phyloP scores from a whole-genome alignment of 106 monocot genomes.

The Alisma plantagoaquatica region DNA sequence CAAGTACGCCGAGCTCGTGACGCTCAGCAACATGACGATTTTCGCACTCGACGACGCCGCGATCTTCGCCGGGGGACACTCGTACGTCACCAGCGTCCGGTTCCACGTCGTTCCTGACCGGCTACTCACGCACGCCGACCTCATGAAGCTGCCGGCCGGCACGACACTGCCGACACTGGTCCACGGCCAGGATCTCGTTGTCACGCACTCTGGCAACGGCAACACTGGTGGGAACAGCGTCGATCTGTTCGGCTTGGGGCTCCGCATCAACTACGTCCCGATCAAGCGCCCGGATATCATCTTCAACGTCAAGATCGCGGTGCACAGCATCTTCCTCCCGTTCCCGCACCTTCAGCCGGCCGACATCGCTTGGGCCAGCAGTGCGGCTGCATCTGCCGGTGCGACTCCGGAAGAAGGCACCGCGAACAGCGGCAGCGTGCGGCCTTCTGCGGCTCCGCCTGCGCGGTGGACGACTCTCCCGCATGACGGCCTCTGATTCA shows the following conservation, averaged over 20 bases:
- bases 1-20: constrained; percentile 49
- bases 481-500: too few relatives aligned
- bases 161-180: constrained; percentile 48
- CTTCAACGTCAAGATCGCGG: constrained; percentile 43
- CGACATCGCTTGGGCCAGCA: constrained; percentile 2
- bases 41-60: constrained; percentile 55
- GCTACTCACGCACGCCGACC: constrained; percentile 36
- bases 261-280: constrained; percentile 25
- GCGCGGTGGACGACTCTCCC: too few relatives aligned
- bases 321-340: constrained; percentile 35
- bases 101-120: constrained; percentile 72
- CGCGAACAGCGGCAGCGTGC: too few relatives aligned
- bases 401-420: too few relatives aligned
- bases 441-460: too few relatives aligned
- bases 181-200: constrained; percentile 25
- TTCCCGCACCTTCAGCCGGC: constrained; percentile 14
- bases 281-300: constrained; percentile 48
- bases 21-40: constrained; percentile 53
- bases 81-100: constrained; percentile 46
- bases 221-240: too few relatives aligned
- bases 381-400: not conserved
- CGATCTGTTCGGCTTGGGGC: constrained; percentile 7
- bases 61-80: constrained; percentile 59
- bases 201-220: constrained; percentile 6
- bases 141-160: constrained; percentile 30